Evolutionary conservation across 148 eudicot species (phyloP), one percentile per base, ranked within the genome.

Genomic region (Diospyros kaki): DNA sequence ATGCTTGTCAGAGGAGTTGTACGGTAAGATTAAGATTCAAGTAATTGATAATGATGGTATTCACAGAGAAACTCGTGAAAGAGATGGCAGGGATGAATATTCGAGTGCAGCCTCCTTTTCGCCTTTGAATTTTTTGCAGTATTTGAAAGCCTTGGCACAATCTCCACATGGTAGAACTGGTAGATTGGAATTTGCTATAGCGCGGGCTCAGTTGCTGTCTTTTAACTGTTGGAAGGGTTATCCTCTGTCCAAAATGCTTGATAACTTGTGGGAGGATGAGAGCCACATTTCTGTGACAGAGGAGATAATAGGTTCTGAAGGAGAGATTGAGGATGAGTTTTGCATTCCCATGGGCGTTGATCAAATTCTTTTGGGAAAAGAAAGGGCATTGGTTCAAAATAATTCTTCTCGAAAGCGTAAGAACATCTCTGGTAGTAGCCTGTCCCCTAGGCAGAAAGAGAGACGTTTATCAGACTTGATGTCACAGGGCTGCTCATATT

Each of bases 141-240:
- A 81, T 77, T 42, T 89, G 9, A 80, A 74, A 72, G 64, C 61
- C 48, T 68, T 89, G 71, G 91, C 91, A 68, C 72, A 60, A 69
- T 78, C 51, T 62, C 86, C 90, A 18, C 44, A 2, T 78, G 76
- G 63, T 64, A 79, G 75, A 70, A 77, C 68, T 76, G 82, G 71
- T 65, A 80, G 78, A 60, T 74, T 90, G 65, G 79, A 86, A 54
- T 78, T 82, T 69, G 82, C 76, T 56, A 59, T 75, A 48, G 68
- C 73, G 43, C 82, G 75, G 62, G 89, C 89, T 58, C 86, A 84
- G 65, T 76, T 85, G 72, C 69, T 82, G 61, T 87, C 92, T 13
- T 87, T 81, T 58, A 84, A 82, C 73, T 81, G 88, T 54, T 88
- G 90, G 92, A 88, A 90, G 74, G 90, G 90, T 40, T 60, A 62